Evolutionary conservation across 2,329 filamentous ascomycete species (phyloP).

Genomic region (Aschersonia sp.): DNA sequence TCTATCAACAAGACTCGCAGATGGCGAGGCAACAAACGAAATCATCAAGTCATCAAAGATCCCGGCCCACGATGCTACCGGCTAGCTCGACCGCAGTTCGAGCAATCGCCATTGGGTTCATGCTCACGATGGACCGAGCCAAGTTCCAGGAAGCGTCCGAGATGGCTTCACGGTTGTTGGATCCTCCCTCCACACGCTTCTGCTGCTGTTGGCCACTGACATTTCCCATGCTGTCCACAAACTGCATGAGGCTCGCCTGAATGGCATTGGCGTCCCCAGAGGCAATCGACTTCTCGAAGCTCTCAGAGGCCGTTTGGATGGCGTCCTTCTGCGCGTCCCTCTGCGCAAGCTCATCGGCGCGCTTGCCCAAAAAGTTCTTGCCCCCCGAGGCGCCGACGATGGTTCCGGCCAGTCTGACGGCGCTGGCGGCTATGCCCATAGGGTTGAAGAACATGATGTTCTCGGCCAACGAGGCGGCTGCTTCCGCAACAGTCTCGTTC

Average conservation of each 20-base stretch:
- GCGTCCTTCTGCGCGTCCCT: neutral
- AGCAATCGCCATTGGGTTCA: neutral
- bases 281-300: neutral
- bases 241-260: neutral
- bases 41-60: too few species aligned
- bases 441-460: neutral
- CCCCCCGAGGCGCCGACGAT: neutral
- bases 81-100: neutral
- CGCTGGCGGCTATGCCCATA: neutral
- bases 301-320: neutral
- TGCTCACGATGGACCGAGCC: neutral
- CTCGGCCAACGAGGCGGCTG: neutral
- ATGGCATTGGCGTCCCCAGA: neutral
- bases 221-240: neutral
- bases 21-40: too few species aligned
- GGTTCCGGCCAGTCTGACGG: neutral
- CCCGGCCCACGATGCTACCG: neutral
- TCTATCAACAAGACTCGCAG: too few species aligned
- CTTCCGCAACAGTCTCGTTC: neutral
- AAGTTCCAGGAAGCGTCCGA: neutral
- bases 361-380: neutral
- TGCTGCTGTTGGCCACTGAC: neutral
- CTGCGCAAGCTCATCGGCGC: neutral
- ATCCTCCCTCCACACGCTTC: neutral
- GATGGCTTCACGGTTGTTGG: neutral